Evolutionary conservation across 2,329 filamentous ascomycete species (phyloP).

Genomic region (Aspergillus calidoustus): DNA sequence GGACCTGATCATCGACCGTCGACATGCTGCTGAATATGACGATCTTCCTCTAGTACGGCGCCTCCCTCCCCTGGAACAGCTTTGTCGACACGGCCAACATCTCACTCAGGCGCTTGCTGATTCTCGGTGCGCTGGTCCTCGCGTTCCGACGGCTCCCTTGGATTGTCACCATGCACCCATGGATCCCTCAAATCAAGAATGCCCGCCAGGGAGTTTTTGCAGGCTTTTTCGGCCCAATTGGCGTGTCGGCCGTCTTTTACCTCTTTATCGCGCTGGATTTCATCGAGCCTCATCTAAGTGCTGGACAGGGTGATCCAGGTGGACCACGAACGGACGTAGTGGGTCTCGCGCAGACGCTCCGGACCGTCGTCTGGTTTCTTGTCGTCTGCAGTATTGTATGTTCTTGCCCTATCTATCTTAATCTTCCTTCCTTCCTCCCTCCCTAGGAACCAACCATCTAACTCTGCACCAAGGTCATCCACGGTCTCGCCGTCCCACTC

Average conservation of each 20-base stretch:
- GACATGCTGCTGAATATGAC: conserved; percentile 91
- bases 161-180: conserved; percentile 72
- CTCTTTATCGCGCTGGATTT: conserved; percentile 81
- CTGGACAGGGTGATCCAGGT: conserved; percentile 28
- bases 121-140: conserved; percentile 75
- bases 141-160: conserved; percentile 78
- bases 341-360: conserved; percentile 67
- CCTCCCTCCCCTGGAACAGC: conserved; percentile 76
- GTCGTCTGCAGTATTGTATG: conserved; percentile 77
- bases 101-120: conserved; percentile 72
- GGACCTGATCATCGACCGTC: conserved; percentile 81
- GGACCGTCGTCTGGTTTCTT: conserved; percentile 82
- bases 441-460: conserved; percentile 1
- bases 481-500: conserved; percentile 80
- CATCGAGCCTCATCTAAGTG: conserved; percentile 43
- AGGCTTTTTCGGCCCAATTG: conserved; percentile 91
- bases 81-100: conserved; percentile 74
- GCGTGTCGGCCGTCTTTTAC: conserved; percentile 91
- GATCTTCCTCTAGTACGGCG: conserved; percentile 93
- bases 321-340: conserved; percentile 59
- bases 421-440: neutral
- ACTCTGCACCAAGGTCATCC: conserved; percentile 63
- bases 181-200: conserved; percentile 78
- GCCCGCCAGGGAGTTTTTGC: conserved; percentile 78
- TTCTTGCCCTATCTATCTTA: neutral